phyloP scores from a whole-genome alignment of 345 rosid genomes.

The Gossypium anomalum region DNA sequence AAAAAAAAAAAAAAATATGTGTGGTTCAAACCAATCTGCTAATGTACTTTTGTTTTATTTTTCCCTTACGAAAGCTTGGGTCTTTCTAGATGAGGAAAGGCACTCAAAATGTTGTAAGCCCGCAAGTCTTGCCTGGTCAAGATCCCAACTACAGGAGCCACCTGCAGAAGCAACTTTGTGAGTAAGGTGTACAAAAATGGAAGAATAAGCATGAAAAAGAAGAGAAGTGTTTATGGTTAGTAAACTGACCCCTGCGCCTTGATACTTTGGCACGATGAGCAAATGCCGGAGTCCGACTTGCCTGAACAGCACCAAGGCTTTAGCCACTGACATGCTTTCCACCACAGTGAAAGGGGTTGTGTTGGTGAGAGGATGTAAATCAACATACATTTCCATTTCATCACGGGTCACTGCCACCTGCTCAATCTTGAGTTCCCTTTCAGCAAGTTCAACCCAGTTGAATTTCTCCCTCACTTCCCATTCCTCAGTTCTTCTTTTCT shows the following conservation, averaged over 20 bases:
- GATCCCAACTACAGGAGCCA: conserved; percentile 63
- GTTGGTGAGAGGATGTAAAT: conserved; percentile 86
- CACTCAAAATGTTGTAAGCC: conserved; percentile 61
- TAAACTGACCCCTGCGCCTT: conserved; percentile 64
- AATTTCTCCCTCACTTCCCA: conserved; percentile 81
- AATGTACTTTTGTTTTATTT: background rate
- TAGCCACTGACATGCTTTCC: conserved; percentile 90
- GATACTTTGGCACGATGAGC: conserved; percentile 71
- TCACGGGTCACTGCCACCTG: conserved; percentile 55
- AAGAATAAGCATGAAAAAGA: background rate
- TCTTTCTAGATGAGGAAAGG: conserved; percentile 62
- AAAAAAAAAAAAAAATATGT: conserved; percentile 10
- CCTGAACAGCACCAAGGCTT: conserved; percentile 81
- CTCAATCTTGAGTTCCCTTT: conserved; percentile 59
- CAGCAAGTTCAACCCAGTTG: conserved; percentile 74
- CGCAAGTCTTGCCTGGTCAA: conserved; percentile 82
- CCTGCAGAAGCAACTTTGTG: conserved; percentile 33
- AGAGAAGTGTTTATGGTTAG: background rate
- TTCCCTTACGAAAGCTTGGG: conserved; percentile 38
- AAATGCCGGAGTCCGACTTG: conserved; percentile 75
- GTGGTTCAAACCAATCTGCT: conserved; percentile 19
- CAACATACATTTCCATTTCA: conserved; percentile 89
- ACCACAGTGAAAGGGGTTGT: conserved; percentile 81
- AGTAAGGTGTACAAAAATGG: background rate
- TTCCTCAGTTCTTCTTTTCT: conserved; percentile 74